Conservation (phyloP, 2,329 filamentous ascomycete species). For the Trichoderma afroharzianum region DNA sequence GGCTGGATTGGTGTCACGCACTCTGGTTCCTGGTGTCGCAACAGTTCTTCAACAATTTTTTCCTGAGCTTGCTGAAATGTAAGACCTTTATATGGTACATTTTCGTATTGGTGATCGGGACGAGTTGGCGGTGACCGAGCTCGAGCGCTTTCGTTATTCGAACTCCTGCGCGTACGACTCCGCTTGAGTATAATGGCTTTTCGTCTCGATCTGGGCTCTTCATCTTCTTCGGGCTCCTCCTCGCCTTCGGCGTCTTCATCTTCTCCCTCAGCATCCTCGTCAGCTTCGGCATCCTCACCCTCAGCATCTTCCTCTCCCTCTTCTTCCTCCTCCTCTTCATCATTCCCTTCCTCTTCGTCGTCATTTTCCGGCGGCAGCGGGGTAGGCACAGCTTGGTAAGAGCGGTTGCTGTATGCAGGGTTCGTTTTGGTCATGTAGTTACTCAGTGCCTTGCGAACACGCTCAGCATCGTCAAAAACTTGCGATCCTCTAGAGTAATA, state of each 20-base stretch:
- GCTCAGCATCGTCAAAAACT: slow-evolving; percentile 79
- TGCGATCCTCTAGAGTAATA: slow-evolving; percentile 71
- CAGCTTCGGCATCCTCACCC: slow-evolving; percentile 29
- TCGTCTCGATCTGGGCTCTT: slow-evolving; percentile 31
- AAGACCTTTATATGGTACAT: slow-evolving; percentile 64
- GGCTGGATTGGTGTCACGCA: slow-evolving; percentile 35
- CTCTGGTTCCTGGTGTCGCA: slow-evolving; percentile 65
- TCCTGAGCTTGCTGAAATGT: slow-evolving; percentile 83
- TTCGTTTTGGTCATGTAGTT: slow-evolving; percentile 87
- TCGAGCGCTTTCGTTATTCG: slow-evolving; percentile 33
- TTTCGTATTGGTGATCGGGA: slow-evolving; percentile 52
- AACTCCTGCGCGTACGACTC: slow-evolving; percentile 34
- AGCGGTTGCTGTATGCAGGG: slow-evolving; percentile 68
- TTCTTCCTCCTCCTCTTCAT: slow-evolving; percentile 29
- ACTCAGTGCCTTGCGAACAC: slow-evolving; percentile 78
- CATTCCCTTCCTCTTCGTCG: slow-evolving; percentile 29
- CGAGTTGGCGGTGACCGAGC: slow-evolving; percentile 38
- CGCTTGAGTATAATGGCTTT: slow-evolving; percentile 40
- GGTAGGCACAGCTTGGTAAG: slow-evolving; percentile 69
- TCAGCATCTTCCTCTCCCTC: slow-evolving; percentile 32
- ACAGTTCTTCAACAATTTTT: slow-evolving; percentile 72
- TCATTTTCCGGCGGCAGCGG: slow-evolving; percentile 54
- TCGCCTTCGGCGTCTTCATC: slow-evolving; percentile 27
- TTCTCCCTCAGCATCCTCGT: slow-evolving; percentile 27
- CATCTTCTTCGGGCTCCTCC: slow-evolving; percentile 30